phyloP scores from a whole-genome alignment of 805 yeast genomes.

The Myxozyma geophila region DNA sequence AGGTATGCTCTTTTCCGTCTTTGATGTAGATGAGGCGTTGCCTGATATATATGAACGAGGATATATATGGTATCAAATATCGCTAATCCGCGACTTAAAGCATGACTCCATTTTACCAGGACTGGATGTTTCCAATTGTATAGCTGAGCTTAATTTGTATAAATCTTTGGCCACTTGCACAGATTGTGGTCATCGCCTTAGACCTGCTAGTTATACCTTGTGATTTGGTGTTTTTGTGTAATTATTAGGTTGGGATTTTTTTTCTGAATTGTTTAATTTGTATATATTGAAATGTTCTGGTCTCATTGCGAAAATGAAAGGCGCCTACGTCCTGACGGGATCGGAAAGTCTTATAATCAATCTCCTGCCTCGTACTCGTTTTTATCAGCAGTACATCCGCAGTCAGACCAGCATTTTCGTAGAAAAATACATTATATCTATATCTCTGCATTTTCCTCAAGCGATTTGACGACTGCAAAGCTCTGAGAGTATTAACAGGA shows the following conservation, averaged over 20 bases:
- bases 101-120: not conserved
- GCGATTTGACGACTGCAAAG: too few relatives aligned
- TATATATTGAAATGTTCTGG: too few relatives aligned
- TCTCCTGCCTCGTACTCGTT: too few relatives aligned
- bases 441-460: too few relatives aligned
- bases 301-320: too few relatives aligned
- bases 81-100: not conserved
- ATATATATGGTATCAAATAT: not conserved
- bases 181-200: not conserved
- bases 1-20: not conserved
- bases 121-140: not conserved
- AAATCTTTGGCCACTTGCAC: not conserved
- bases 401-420: too few relatives aligned
- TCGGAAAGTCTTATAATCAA: too few relatives aligned
- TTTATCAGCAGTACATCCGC: too few relatives aligned
- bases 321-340: too few relatives aligned
- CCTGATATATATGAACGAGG: not conserved
- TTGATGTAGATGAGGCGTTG: not conserved
- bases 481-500: too few relatives aligned
- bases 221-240: not conserved
- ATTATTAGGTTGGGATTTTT: not conserved
- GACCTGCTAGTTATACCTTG: not conserved
- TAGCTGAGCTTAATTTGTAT: not conserved
- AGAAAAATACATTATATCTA: too few relatives aligned
- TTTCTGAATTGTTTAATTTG: not conserved